phyloP scores from a whole-genome alignment of 495 filamentous ascomycete species.

The Aspergillus coremiiformis region DNA sequence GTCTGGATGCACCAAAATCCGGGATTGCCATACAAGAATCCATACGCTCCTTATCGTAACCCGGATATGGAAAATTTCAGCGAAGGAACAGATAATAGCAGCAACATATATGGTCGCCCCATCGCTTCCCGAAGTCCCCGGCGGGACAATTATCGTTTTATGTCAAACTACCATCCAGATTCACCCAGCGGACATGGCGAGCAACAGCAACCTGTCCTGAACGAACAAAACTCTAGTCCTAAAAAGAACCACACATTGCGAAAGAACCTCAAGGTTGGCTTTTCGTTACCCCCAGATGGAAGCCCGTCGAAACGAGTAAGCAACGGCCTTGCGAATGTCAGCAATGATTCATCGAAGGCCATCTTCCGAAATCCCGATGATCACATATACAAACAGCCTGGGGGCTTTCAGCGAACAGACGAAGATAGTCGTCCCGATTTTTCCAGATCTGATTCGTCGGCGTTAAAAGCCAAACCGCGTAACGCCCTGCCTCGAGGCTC shows the following conservation, averaged over 20 bases:
- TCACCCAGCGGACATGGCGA: slow-evolving; percentile 14
- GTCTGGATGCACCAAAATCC: slow-evolving; percentile 79
- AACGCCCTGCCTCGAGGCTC: slow-evolving; percentile 51
- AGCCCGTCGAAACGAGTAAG: slow-evolving; percentile 1
- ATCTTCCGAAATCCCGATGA: slow-evolving; percentile 57
- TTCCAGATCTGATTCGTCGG: slow-evolving; percentile 41
- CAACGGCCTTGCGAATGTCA: slow-evolving; percentile 23
- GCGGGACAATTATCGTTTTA: slow-evolving; percentile 32
- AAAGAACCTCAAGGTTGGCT: slow-evolving; percentile 39
- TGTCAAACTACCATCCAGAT: slow-evolving; percentile 44
- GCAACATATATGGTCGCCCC: slow-evolving; percentile 55
- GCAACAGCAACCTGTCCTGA: background rate
- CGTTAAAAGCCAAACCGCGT: slow-evolving; percentile 44
- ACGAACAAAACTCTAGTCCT: slow-evolving; percentile 5
- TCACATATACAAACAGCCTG: slow-evolving; percentile 84
- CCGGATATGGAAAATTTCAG: slow-evolving; percentile 26
- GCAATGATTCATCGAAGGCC: slow-evolving; percentile 35
- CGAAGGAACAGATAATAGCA: slow-evolving; percentile 52
- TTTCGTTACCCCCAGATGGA: slow-evolving; percentile 30
- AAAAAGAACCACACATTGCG: slow-evolving; percentile 19
- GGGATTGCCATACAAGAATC: slow-evolving; percentile 44
- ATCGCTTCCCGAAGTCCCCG: slow-evolving; percentile 29
- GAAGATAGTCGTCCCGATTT: slow-evolving; percentile 28
- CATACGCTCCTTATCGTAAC: slow-evolving; percentile 53
- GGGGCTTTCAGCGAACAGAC: slow-evolving; percentile 30